Percentiles rank a stretch among this genome's conserved stretches.
Conservation (phyloP, 805 yeast genomes). For the Pichia paraexigua region DNA sequence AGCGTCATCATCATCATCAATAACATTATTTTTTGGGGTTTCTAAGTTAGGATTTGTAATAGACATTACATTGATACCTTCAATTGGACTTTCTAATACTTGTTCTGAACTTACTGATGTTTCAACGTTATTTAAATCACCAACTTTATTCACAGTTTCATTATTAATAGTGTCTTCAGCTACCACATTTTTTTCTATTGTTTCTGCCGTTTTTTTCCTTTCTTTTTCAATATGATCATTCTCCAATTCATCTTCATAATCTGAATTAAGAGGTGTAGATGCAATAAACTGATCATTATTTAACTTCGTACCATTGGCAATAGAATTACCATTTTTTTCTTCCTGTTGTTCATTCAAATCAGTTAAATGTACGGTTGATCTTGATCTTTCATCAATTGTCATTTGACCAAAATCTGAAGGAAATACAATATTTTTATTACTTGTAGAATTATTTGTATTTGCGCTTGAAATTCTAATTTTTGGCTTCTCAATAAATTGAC, state of each 20-base stretch:
- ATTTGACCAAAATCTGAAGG: neutral
- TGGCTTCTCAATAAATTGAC: slow-evolving; percentile 22
- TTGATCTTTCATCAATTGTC: neutral
- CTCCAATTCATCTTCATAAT: neutral
- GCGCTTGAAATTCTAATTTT: neutral
- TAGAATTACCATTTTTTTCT: neutral
- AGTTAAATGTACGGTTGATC: slow-evolving; percentile 7
- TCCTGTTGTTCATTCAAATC: slow-evolving; percentile 8
- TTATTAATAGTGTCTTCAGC: neutral
- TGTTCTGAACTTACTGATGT: neutral
- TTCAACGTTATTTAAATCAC: neutral
- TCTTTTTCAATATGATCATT: neutral
- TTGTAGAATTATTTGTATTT: neutral
- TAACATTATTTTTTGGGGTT: neutral
- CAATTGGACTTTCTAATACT: neutral
- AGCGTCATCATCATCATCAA: neutral
- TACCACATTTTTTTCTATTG: too few relatives aligned
- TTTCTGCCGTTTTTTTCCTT: too few relatives aligned
- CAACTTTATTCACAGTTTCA: neutral
- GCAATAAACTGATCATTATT: neutral
- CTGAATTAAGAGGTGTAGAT: slow-evolving; percentile 8
- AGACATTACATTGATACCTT: too few relatives aligned
- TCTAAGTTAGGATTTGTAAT: neutral
- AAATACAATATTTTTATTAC: neutral
- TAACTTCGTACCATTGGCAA: neutral